Conservation (phyloP, 1,284 basidiomycete species). For the Tilletiopsis washingtonensis region DNA sequence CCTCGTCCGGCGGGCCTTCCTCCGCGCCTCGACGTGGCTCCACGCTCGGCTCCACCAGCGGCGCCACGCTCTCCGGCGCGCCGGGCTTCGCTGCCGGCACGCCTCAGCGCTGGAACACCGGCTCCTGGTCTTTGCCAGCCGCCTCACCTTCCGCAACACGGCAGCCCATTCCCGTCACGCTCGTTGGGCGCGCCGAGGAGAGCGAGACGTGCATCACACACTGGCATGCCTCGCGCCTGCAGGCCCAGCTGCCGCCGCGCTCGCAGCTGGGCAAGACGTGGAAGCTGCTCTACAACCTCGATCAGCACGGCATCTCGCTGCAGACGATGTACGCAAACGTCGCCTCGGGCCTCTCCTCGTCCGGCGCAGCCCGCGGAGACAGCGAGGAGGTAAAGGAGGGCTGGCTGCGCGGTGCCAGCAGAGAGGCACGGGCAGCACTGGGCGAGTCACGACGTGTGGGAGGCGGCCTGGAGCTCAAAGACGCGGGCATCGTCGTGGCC, state of each 20-base stretch:
- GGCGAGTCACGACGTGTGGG: constrained; percentile 17
- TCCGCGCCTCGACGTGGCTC: too few species aligned
- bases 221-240: constrained; percentile 35
- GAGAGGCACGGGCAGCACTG: constrained; percentile 22
- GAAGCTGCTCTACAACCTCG: constrained; percentile 82
- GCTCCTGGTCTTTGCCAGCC: constrained; percentile 38
- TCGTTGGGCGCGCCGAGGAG: constrained; percentile 31
- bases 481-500: constrained; percentile 38
- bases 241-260: constrained; percentile 61
- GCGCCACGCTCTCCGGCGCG: constrained; percentile 17
- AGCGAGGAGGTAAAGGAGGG: constrained; percentile 14
- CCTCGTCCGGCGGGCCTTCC: too few species aligned
- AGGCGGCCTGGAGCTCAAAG: constrained; percentile 17
- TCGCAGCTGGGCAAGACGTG: constrained; percentile 70
- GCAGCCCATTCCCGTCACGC: constrained; percentile 25
- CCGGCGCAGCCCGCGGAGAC: constrained; percentile 2
- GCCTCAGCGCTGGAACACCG: constrained; percentile 37
- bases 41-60: neutral
- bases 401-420: constrained; percentile 34
- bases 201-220: constrained; percentile 28
- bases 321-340: constrained; percentile 59
- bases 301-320: constrained; percentile 89
- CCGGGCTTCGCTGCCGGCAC: constrained; percentile 33
- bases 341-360: constrained; percentile 17
- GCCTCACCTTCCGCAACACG: constrained; percentile 10